phyloP scores from a whole-genome alignment of 164 flowering plant genomes.

The Pachysandra terminalis region DNA sequence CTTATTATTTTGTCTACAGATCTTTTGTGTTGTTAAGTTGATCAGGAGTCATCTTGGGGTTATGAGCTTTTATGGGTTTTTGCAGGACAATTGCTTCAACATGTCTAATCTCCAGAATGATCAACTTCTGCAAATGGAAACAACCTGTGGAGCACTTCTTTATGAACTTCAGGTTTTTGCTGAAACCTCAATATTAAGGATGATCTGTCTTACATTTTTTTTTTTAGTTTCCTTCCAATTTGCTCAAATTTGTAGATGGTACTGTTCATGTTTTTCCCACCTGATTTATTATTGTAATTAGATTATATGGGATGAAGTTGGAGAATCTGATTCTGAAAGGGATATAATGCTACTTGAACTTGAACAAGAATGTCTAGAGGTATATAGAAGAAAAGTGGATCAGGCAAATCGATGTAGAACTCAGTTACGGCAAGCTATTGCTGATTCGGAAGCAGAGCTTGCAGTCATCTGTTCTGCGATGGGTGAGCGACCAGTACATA shows the following conservation, averaged over 20 bases:
- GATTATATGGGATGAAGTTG: slow-evolving; percentile 91
- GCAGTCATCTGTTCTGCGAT: slow-evolving; percentile 56
- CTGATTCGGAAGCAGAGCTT: slow-evolving; percentile 64
- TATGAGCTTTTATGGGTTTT: background rate
- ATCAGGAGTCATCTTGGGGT: background rate
- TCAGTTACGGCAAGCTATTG: slow-evolving; percentile 54
- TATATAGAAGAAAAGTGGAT: slow-evolving; percentile 67
- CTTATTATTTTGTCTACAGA: too few relatives aligned
- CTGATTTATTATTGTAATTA: slow-evolving; percentile 16
- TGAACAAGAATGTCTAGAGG: slow-evolving; percentile 73
- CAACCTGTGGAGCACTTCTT: slow-evolving; percentile 58
- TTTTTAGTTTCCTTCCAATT: background rate
- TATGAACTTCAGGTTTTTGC: slow-evolving; percentile 59
- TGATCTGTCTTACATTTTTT: background rate
- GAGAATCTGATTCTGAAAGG: slow-evolving; percentile 58
- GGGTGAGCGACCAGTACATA: slow-evolving; percentile 51
- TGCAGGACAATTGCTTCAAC: slow-evolving; percentile 13
- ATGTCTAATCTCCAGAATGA: slow-evolving; percentile 27
- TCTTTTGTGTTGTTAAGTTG: background rate
- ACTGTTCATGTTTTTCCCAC: too few relatives aligned
- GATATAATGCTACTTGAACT: slow-evolving; percentile 59
- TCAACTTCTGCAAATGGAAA: slow-evolving; percentile 38
- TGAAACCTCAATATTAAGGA: background rate
- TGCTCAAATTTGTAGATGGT: background rate
- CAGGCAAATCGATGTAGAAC: slow-evolving; percentile 51